Evolutionary conservation across 495 filamentous ascomycete species (phyloP).

Genomic region (Penicillium mononematosum): DNA sequence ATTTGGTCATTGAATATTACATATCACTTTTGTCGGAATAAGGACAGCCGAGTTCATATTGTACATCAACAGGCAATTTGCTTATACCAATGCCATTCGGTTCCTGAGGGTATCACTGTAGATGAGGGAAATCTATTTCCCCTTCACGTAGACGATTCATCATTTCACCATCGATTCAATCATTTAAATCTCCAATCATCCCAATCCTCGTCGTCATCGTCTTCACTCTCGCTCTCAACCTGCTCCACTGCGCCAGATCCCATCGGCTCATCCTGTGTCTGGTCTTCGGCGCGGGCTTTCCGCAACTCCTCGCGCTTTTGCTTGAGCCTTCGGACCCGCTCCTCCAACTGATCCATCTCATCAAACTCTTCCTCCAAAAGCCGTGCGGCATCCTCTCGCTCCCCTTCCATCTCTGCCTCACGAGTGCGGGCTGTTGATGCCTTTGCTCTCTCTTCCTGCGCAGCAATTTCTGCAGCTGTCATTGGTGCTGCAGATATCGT

Average conservation of each 20-base stretch:
- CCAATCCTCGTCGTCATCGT: conserved; percentile 55
- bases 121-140: conserved; percentile 29
- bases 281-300: conserved; percentile 37
- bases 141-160: conserved; percentile 17
- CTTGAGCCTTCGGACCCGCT: conserved; percentile 71
- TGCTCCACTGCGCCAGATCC: conserved; percentile 20
- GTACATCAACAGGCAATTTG: conserved; percentile 17
- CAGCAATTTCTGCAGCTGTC: conserved; percentile 69
- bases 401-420: conserved; percentile 69
- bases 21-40: conserved; percentile 11
- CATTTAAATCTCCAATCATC: conserved; percentile 67
- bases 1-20: conserved; percentile 2
- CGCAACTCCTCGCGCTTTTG: conserved; percentile 64
- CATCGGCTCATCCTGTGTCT: conserved; percentile 37
- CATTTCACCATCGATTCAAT: conserved; percentile 19
- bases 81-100: conserved; percentile 17
- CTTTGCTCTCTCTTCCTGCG: conserved; percentile 59
- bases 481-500: conserved; percentile 70
- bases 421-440: conserved; percentile 42
- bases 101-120: conserved; percentile 46
- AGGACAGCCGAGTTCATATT: conserved; percentile 11
- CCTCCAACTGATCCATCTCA: conserved; percentile 89
- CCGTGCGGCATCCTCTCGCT: conserved; percentile 81
- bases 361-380: conserved; percentile 87
- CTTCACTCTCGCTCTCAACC: conserved; percentile 33